Evolutionary conservation across 805 yeast genomes (phyloP), one percentile per base, ranked within the genome.

Genomic region (Hagleromyces aurorensis): DNA sequence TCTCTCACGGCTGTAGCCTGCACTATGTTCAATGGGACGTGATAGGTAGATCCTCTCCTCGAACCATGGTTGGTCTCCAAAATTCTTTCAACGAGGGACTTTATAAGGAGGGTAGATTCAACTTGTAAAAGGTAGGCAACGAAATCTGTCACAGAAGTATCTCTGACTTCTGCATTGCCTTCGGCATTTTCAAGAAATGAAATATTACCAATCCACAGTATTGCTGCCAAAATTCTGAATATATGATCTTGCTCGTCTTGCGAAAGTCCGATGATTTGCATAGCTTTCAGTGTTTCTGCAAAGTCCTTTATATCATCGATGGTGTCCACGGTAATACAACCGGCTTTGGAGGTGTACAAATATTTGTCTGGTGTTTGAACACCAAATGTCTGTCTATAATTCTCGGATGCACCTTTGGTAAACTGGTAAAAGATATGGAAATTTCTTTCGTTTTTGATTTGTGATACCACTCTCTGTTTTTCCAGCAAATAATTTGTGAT

Each of bases 361-460:
- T 91, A 91, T 32, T 87, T 77, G 50, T 91, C 97, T 1, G 99
- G 99, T 19, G 76, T 76, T 59, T 91, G 97, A 35, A 91, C 76
- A 30, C 99, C 99, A 53, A 66, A 87, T 19, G 61, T 64, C 44
- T 82, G 85, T 52, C 94, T 78, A 52, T 89, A 86, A 33, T 67
- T 68, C 21, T 85, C 87, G 9, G 85, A 74, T 2, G 96, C 94
- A 38, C 84, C 83, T 55, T 89, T 91, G 8, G 96, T 81, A 55
- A 83, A 81, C 62, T 91, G 99, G 55, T 91, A 91, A 55, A 91
- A 91, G 34, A 91, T 91, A 56, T 91, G 99, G 65, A 91, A 91
- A 54, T 91, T 91, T 57, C 99, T 73, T 64, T 91, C 99, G 45
- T 81, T 77, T 40, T 74, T 67, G 43, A 86, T 83, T 58, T 91